Evolutionary conservation across 495 filamentous ascomycete species (phyloP), one percentile per base, ranked within the genome.

Genomic region (Penicillium arizonense): DNA sequence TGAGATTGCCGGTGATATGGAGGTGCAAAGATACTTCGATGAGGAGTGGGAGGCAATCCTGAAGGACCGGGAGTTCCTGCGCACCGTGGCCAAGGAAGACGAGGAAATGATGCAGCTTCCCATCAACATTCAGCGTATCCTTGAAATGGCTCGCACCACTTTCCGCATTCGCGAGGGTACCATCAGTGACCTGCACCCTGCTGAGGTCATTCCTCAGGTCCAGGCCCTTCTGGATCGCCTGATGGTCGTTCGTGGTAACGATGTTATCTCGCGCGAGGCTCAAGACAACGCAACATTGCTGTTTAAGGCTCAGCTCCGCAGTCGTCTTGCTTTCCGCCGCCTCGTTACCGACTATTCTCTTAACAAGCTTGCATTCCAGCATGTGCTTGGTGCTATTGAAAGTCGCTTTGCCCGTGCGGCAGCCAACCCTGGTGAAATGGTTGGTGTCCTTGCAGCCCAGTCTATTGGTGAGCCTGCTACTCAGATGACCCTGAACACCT

Each of bases 401-500:
- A 87, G 75, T 61, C 82, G 90, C 36, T 99, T 96, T 78, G 77
- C 83, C 16, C 82, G 84, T 61, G 83, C 95, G 39, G 77, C 82
- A 49, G 94, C 95, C 33, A 86, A 83, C 55, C 90, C 94, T 30
- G 94, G 94, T 58, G 94, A 99, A 69, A 99, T 99, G 94, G 95
- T 97, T 48, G 94, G 94, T 68, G 95, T 97, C 30, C 80, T 99
- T 62, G 94, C 94, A 49, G 94, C 94, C 10, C 94, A 99, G 73
- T 97, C 92, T 23, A 97, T 99, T 70, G 94, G 94, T 77, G 94
- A 99, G 69, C 94, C 94, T 16, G 94, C 94, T 39, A 99, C 94
- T 2, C 94, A 99, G 75, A 99, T 99, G 94, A 99, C 94, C 0
- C 72, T 99, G 42, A 99, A 99, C 73, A 99, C 94, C 24, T 99